Percentiles rank a stretch among this genome's conserved stretches.
phyloP scores from a whole-genome alignment of 805 yeast genomes.

The Candida tammaniensis region DNA sequence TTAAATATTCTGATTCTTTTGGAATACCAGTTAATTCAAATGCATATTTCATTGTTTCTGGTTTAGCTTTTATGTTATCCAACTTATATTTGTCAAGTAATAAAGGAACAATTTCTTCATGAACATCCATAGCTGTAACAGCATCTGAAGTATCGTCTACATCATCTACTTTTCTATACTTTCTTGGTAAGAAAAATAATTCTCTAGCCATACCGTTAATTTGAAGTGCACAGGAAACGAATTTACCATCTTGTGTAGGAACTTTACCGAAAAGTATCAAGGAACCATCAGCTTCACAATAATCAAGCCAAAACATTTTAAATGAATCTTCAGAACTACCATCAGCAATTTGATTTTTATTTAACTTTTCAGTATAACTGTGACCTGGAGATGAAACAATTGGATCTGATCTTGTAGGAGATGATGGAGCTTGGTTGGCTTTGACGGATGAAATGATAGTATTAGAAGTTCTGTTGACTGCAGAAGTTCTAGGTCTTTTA shows the following conservation, averaged over 20 bases:
- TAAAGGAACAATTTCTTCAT: constrained; percentile 70
- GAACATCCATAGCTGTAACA: constrained; percentile 61
- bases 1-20: constrained; percentile 72
- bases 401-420: constrained; percentile 19
- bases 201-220: constrained; percentile 68
- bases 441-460: constrained; percentile 40
- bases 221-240: constrained; percentile 76
- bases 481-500: constrained; percentile 49
- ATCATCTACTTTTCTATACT: constrained; percentile 38
- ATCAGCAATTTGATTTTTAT: constrained; percentile 18
- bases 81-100: constrained; percentile 63
- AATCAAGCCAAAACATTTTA: constrained; percentile 88
- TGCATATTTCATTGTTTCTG: constrained; percentile 76
- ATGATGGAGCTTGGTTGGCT: constrained; percentile 20
- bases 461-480: constrained; percentile 27
- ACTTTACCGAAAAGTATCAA: constrained; percentile 81
- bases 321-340: constrained; percentile 44
- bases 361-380: constrained; percentile 32
- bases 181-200: constrained; percentile 74
- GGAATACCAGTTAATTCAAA: constrained; percentile 85
- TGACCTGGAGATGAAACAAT: constrained; percentile 7
- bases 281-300: constrained; percentile 68
- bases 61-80: constrained; percentile 62
- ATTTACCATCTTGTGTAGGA: constrained; percentile 51
- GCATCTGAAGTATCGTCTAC: constrained; percentile 35